These are phyloP conservation scores for Aspergillus sparsus DNA, from an alignment of 495 filamentous ascomycete genomes.

Conservation along the genomic window DNA sequence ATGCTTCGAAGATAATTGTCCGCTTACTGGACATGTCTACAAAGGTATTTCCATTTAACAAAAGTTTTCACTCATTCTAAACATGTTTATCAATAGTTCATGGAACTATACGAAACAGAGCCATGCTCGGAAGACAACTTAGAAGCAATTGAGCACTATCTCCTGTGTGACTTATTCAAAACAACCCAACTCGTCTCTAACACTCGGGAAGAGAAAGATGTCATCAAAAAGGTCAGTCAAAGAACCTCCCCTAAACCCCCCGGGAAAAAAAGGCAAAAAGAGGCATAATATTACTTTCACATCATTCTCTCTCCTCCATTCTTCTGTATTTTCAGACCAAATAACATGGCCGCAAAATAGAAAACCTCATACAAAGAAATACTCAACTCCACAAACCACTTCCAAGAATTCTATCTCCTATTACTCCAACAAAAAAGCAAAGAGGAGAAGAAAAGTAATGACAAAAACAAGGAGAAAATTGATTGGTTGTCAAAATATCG, in stretches of 20 bases:
- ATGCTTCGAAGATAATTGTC: constrained; percentile 53
- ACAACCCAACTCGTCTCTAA: constrained; percentile 59
- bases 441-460: too few relatives aligned
- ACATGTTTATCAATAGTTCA: constrained; percentile 46
- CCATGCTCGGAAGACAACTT: constrained; percentile 35
- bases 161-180: constrained; percentile 71
- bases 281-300: too few relatives aligned
- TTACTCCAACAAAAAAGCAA: constrained; percentile 8
- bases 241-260: too few relatives aligned
- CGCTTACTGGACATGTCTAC: constrained; percentile 62
- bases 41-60: constrained; percentile 29
- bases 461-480: not conserved
- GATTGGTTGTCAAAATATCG: constrained; percentile 60
- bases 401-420: constrained; percentile 42
- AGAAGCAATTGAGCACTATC: constrained; percentile 57
- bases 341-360: constrained; percentile 3
- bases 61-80: not conserved
- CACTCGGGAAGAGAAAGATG: constrained; percentile 64
- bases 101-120: constrained; percentile 58
- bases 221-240: constrained; percentile 48
- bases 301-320: too few relatives aligned
- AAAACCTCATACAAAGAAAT: constrained; percentile 60
- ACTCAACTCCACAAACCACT: constrained; percentile 57
- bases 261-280: too few relatives aligned
- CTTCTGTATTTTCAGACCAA: too few relatives aligned